Base-by-base conservation (phyloP, 2,329 filamentous ascomycete genomes). In the Colletotrichum chrysophilum region DNA sequence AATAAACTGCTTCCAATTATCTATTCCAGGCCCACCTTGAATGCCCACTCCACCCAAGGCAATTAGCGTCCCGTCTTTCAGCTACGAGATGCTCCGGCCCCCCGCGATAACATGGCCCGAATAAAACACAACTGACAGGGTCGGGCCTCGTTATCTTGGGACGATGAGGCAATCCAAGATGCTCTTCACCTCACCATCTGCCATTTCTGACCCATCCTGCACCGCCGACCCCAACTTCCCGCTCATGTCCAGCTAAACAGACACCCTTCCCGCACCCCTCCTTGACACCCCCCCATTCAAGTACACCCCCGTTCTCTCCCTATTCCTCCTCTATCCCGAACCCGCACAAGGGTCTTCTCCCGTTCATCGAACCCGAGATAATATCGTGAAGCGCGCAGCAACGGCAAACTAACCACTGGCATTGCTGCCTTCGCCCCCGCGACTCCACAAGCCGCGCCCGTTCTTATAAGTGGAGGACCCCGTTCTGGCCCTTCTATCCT, bases 401-500 rank as follows among this genome's bases (percentile, higher is more conserved):
- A 64, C 64, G 32, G 43, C 43, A 60, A 60, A 28, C 36, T 34
- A 61, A 55, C 74, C 74, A 75, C 26, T 75, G 9, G 66, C 64
- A 30, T 73, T 13, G 32, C 18, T 21, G 34, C 58, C 34, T 60
- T 75, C 70, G 64, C 43, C 70, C 74, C 74, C 74, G 74, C 74
- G 74, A 75, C 74, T 75, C 74, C 74, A 75, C 74, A 68, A 30
- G 64, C 64, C 64, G 64, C 64, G 74, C 74, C 70, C 74, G 74
- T 75, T 73, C 64, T 69, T 75, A 75, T 75, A 75, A 75, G 74
- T 75, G 70, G 70, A 28, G 58, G 43, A 38, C 74, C 74, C 74
- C 70, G 58, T 75, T 73, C 73, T 73, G 70, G 64, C 70, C 73
- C 34, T 68, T 75, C 70, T 72, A 75, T 75, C 74, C 74, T 75